Evolutionary conservation across 768 basidiomycete species (phyloP).

Genomic region (Phylloporus arenicola): DNA sequence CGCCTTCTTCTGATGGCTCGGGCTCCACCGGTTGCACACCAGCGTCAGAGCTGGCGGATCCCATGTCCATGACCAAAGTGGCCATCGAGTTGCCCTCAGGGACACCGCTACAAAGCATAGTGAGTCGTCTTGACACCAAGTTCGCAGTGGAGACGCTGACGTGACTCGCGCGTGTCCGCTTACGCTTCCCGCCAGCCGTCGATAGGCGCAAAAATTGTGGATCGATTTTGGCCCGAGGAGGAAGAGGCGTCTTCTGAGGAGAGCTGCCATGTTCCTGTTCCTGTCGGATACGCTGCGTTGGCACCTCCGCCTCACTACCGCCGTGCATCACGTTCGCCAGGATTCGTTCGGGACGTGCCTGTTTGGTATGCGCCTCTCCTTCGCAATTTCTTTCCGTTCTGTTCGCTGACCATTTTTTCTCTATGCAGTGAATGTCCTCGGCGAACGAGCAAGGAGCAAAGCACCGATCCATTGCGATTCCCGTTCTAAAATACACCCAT

Average conservation of each 20-base stretch:
- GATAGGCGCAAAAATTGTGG: slow-evolving; percentile 26
- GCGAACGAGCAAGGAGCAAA: slow-evolving; percentile 12
- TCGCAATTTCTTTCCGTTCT: neutral
- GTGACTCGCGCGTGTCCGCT: neutral
- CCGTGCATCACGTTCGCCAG: slow-evolving; percentile 17
- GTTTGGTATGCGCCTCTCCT: slow-evolving; percentile 12
- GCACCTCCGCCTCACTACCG: slow-evolving; percentile 29
- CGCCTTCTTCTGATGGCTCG: slow-evolving; percentile 9
- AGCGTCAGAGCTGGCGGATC: slow-evolving; percentile 19
- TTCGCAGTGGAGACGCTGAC: slow-evolving; percentile 4
- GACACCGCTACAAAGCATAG: slow-evolving; percentile 2
- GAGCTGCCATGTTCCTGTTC: slow-evolving; percentile 6
- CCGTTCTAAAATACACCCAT: slow-evolving; percentile 21
- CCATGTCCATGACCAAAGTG: slow-evolving; percentile 9
- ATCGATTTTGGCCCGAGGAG: slow-evolving; percentile 31
- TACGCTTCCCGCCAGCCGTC: slow-evolving; percentile 16
- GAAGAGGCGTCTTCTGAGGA: slow-evolving; percentile 19
- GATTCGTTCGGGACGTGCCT: slow-evolving; percentile 4
- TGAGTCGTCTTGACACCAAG: slow-evolving; percentile 12
- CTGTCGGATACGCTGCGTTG: slow-evolving; percentile 13
- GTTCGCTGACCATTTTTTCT: neutral
- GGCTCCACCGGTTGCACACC: slow-evolving; percentile 12
- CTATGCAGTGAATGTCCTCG: slow-evolving; percentile 14
- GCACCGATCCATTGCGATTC: slow-evolving; percentile 20
- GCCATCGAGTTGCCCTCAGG: slow-evolving; percentile 1